Conservation (phyloP, 768 basidiomycete genomes). For the Lanmaoa pseudosensibilis region DNA sequence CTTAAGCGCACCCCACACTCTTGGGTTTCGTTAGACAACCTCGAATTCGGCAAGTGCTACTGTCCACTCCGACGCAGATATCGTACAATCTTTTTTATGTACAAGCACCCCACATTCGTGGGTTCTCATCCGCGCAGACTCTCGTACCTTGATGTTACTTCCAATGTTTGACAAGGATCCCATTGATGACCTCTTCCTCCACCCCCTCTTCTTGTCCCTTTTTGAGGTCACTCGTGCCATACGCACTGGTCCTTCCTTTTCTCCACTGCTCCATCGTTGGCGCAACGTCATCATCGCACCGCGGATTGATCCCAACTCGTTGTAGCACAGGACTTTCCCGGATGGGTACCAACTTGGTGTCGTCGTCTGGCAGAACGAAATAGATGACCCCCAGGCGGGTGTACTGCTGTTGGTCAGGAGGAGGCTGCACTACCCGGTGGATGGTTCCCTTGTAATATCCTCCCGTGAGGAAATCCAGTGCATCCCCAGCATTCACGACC, state of each 20-base stretch:
- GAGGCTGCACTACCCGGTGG: conserved; percentile 62
- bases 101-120: not conserved
- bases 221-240: conserved; percentile 48
- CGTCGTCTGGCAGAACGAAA: conserved; percentile 53
- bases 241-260: conserved; percentile 49
- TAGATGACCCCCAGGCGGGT: conserved; percentile 60
- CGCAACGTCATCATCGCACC: conserved; percentile 40
- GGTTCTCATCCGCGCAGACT: not conserved
- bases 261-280: conserved; percentile 57
- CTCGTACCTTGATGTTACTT: conserved; percentile 33
- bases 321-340: conserved; percentile 50
- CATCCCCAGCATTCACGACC: conserved; percentile 63
- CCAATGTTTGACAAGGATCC: conserved; percentile 57
- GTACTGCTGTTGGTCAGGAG: conserved; percentile 48
- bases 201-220: conserved; percentile 41
- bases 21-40: not conserved
- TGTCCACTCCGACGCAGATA: not conserved
- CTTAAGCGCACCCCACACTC: not conserved
- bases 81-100: not conserved
- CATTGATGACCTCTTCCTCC: conserved; percentile 56
- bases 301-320: conserved; percentile 39
- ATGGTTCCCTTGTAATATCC: conserved; percentile 61
- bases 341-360: conserved; percentile 46
- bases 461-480: conserved; percentile 59
- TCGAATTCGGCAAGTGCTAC: not conserved